Evolutionary conservation across 768 basidiomycete genomes (phyloP).

Genomic region (Russula compacta): DNA sequence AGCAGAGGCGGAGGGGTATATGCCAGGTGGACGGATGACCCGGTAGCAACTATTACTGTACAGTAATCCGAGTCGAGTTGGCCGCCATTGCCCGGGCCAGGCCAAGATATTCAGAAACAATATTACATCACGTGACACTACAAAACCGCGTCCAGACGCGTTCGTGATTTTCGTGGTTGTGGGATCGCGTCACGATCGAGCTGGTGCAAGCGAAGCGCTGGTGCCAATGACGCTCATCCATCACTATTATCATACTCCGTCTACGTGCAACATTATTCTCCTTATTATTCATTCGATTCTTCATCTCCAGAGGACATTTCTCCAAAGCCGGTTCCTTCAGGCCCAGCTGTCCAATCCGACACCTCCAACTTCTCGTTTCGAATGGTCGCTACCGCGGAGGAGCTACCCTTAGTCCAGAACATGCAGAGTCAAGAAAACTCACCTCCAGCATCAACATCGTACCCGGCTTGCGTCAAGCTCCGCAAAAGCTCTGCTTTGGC

Average conservation of each 20-base stretch:
- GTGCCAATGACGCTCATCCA: no score
- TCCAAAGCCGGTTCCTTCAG: slow-evolving; percentile 23
- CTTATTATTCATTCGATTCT: slow-evolving; percentile 18
- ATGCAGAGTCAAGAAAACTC: neutral
- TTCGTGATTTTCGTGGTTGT: neutral
- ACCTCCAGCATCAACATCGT: slow-evolving; percentile 59
- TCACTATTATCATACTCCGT: no score
- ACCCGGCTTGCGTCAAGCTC: slow-evolving; percentile 71
- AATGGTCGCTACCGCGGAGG: slow-evolving; percentile 34
- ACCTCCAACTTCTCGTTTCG: slow-evolving; percentile 50
- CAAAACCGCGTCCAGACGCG: slow-evolving; percentile 11
- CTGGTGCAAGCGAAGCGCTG: neutral
- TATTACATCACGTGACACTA: slow-evolving; percentile 12
- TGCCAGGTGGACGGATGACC: neutral
- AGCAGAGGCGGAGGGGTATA: neutral
- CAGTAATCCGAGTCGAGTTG: neutral
- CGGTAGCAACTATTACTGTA: neutral
- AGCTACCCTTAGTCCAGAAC: neutral
- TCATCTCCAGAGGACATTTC: slow-evolving; percentile 22
- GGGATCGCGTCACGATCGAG: neutral
- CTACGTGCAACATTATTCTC: neutral
- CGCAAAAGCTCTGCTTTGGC: slow-evolving; percentile 55
- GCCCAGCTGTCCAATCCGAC: slow-evolving; percentile 43
- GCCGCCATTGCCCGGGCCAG: neutral
- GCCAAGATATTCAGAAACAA: neutral